These are phyloP conservation scores for Cymbomonas tetramitiformis DNA, from an alignment of 139 green algal species.

Conservation along the genomic window DNA sequence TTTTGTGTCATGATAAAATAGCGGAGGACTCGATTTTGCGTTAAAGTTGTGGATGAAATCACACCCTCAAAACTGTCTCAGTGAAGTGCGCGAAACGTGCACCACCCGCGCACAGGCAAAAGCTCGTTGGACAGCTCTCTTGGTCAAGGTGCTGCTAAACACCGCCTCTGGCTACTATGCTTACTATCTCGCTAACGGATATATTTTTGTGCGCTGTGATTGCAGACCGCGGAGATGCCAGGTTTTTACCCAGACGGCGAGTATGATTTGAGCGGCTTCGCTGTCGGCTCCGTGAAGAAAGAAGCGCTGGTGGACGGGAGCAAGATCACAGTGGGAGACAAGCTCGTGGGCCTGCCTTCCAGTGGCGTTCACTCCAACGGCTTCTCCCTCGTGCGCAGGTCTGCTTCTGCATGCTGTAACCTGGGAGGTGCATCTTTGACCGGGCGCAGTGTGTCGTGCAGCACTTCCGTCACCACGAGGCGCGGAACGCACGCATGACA, in stretches of 20 bases:
- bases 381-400: constrained; percentile 88
- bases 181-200: not conserved
- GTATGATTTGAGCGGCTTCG: constrained; percentile 95
- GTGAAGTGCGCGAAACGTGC: too few species aligned
- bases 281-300: constrained; percentile 88
- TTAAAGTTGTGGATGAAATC: too few species aligned
- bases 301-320: constrained; percentile 75
- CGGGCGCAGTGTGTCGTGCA: too few species aligned
- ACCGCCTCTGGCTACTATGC: not conserved
- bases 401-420: too few species aligned
- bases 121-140: not conserved
- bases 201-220: not conserved
- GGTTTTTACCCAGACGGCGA: constrained; percentile 91
- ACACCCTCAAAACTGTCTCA: too few species aligned
- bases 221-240: constrained; percentile 91
- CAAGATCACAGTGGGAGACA: constrained; percentile 60
- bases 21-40: too few species aligned
- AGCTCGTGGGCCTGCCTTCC: constrained; percentile 64
- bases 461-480: too few species aligned
- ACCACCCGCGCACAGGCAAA: too few species aligned
- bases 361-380: constrained; percentile 89
- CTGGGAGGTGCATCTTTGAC: not conserved
- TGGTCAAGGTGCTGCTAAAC: too few species aligned
- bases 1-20: too few species aligned
- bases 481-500: too few species aligned